Evolutionary conservation across 192 early-diverging fungal species (phyloP).

Genomic region (Coemansia sp.): DNA sequence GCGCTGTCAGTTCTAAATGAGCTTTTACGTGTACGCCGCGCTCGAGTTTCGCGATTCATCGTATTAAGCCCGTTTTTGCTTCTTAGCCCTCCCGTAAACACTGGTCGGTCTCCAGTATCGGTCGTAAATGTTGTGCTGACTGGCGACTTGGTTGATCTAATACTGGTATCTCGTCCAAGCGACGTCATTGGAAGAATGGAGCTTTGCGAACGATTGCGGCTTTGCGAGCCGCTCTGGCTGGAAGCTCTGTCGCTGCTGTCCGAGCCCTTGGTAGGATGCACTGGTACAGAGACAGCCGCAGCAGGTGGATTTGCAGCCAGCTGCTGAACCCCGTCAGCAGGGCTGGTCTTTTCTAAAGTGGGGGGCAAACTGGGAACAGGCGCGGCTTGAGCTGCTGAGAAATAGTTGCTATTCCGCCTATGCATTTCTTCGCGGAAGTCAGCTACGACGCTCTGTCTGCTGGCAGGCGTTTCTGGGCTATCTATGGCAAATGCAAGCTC

Average conservation of each 20-base stretch:
- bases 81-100: constrained; percentile 19
- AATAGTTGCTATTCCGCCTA: constrained; percentile 6
- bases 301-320: too few species aligned
- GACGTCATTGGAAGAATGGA: background rate
- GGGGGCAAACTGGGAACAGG: background rate
- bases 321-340: too few species aligned
- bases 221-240: background rate
- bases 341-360: too few species aligned
- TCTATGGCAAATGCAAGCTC: constrained; percentile 14
- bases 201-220: constrained; percentile 2
- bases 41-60: constrained; percentile 25
- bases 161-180: too few species aligned
- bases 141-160: too few species aligned
- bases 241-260: background rate
- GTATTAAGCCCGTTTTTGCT: constrained; percentile 23
- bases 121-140: background rate
- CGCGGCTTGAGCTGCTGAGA: background rate
- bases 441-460: constrained; percentile 23
- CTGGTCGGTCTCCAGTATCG: background rate
- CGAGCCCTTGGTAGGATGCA: too few species aligned
- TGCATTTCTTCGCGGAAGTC: constrained; percentile 42
- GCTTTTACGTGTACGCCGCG: constrained; percentile 14
- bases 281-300: too few species aligned
- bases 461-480: constrained; percentile 9
- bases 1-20: constrained; percentile 10